Evolutionary conservation across 306 rosid species (phyloP).

Genomic region (Trifolium fragiferum): DNA sequence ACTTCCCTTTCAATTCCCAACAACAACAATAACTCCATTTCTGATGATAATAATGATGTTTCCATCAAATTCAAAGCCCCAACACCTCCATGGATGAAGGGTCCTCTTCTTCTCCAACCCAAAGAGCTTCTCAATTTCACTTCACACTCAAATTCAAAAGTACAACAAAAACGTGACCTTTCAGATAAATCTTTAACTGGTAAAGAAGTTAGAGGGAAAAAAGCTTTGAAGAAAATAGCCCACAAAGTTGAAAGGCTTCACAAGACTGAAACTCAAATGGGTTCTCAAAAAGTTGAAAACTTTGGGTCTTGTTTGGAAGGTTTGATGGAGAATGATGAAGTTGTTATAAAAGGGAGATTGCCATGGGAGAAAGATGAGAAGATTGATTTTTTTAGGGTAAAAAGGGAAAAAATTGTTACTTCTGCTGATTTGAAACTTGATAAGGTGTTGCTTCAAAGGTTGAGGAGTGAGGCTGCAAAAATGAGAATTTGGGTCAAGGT

Average conservation of each 20-base stretch:
- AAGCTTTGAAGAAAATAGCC: constrained; percentile 57
- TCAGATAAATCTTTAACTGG: constrained; percentile 45
- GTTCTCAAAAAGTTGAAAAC: constrained; percentile 39
- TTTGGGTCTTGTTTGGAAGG: constrained; percentile 53
- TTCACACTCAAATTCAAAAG: constrained; percentile 46
- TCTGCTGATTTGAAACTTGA: constrained; percentile 70
- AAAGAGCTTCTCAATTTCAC: constrained; percentile 50
- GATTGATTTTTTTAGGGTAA: constrained; percentile 48
- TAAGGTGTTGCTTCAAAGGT: constrained; percentile 61
- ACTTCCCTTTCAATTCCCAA: constrained; percentile 39
- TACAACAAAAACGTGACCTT: constrained; percentile 33
- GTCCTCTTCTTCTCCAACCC: constrained; percentile 66
- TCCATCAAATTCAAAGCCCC: constrained; percentile 64
- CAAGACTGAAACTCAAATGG: constrained; percentile 36
- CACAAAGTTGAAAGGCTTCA: constrained; percentile 59
- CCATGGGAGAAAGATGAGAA: constrained; percentile 84
- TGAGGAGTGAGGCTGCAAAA: constrained; percentile 67
- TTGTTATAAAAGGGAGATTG: constrained; percentile 50
- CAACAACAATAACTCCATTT: constrained; percentile 30
- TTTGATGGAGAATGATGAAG: constrained; percentile 39
- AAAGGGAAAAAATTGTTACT: constrained; percentile 52
- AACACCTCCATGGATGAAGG: constrained; percentile 83
- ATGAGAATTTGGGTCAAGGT: constrained; percentile 84
- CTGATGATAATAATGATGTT: constrained; percentile 22
- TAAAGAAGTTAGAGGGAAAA: constrained; percentile 60